Evolutionary conservation across 495 filamentous ascomycete species (phyloP).

Genomic region (Xylaria telfairii): DNA sequence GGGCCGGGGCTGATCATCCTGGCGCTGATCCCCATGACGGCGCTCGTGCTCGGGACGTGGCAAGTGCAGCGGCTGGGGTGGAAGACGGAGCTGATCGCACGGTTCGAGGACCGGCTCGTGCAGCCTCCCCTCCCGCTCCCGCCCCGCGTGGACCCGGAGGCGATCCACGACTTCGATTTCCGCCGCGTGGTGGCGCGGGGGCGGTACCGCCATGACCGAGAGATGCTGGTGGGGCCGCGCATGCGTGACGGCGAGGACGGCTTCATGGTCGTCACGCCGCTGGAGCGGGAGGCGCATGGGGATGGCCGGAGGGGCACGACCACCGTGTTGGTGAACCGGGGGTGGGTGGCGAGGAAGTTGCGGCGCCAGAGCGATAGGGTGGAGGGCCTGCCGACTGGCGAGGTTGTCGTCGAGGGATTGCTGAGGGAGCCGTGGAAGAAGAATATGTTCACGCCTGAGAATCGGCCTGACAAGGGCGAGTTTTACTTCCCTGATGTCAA

Average conservation of each 20-base stretch:
- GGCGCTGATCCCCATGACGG: conserved; percentile 86
- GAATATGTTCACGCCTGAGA: conserved; percentile 96
- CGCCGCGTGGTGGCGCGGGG: conserved; percentile 82
- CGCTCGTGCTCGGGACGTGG: conserved; percentile 91
- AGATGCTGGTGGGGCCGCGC: conserved; percentile 94
- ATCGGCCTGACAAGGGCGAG: conserved; percentile 77
- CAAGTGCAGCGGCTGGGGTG: conserved; percentile 91
- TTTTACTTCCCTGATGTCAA: conserved; percentile 95
- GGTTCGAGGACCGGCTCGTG: conserved; percentile 86
- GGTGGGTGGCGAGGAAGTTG: conserved; percentile 82
- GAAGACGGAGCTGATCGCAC: conserved; percentile 91
- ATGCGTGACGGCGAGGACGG: conserved; percentile 88
- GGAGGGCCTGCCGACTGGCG: conserved; percentile 65
- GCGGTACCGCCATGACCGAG: conserved; percentile 79
- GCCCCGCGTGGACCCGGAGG: conserved; percentile 76
- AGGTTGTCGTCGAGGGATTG: conserved; percentile 81
- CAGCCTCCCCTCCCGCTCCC: conserved; percentile 87
- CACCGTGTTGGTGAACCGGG: conserved; percentile 82
- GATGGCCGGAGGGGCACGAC: conserved; percentile 41
- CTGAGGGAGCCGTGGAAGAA: conserved; percentile 91
- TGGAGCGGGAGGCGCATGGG: conserved; percentile 65
- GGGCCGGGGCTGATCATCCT: conserved; percentile 83
- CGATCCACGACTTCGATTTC: conserved; percentile 90
- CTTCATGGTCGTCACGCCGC: conserved; percentile 86
- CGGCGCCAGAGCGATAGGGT: conserved; percentile 65